Evolutionary conservation across 2,329 filamentous ascomycete species (phyloP).

Genomic region (Tothia fuscella): DNA sequence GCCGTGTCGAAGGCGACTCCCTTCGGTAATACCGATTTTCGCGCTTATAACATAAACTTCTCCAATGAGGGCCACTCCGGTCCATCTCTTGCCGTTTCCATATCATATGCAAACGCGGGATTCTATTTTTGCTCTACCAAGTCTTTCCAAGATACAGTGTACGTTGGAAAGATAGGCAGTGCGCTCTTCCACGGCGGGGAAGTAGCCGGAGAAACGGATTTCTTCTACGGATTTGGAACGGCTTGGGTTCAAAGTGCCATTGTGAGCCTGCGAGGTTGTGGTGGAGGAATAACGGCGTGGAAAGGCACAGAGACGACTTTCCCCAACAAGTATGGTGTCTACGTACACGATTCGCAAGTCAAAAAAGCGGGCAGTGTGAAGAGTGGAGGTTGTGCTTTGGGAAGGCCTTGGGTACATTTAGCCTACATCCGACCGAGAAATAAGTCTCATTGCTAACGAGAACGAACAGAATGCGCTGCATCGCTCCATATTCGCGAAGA

Average conservation of each 20-base stretch:
- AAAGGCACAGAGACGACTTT: slow-evolving; percentile 55
- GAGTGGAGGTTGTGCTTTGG: slow-evolving; percentile 41
- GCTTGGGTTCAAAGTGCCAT: slow-evolving; percentile 45
- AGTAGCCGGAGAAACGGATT: slow-evolving; percentile 55
- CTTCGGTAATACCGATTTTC: slow-evolving; percentile 51
- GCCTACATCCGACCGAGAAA: neutral
- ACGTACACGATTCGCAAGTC: slow-evolving; percentile 45
- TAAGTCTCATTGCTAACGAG: neutral
- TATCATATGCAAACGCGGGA: slow-evolving; percentile 51
- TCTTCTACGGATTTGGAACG: slow-evolving; percentile 57
- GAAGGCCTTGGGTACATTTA: slow-evolving; percentile 40
- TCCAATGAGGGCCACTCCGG: slow-evolving; percentile 45
- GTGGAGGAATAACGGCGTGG: slow-evolving; percentile 58
- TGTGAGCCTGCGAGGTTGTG: slow-evolving; percentile 46
- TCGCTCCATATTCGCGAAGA: slow-evolving; percentile 44
- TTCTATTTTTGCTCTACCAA: slow-evolving; percentile 58
- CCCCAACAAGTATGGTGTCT: slow-evolving; percentile 54
- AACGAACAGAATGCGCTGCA: slow-evolving; percentile 39
- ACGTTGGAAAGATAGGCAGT: slow-evolving; percentile 54
- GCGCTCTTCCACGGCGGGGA: slow-evolving; percentile 50
- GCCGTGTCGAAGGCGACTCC: slow-evolving; percentile 48
- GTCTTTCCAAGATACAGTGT: slow-evolving; percentile 57
- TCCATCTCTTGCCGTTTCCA: slow-evolving; percentile 47
- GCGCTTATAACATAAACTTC: slow-evolving; percentile 56
- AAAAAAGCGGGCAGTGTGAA: slow-evolving; percentile 42